Base-by-base conservation (phyloP, 352 stramenopile genomes). In the Phytophthora meadii region DNA sequence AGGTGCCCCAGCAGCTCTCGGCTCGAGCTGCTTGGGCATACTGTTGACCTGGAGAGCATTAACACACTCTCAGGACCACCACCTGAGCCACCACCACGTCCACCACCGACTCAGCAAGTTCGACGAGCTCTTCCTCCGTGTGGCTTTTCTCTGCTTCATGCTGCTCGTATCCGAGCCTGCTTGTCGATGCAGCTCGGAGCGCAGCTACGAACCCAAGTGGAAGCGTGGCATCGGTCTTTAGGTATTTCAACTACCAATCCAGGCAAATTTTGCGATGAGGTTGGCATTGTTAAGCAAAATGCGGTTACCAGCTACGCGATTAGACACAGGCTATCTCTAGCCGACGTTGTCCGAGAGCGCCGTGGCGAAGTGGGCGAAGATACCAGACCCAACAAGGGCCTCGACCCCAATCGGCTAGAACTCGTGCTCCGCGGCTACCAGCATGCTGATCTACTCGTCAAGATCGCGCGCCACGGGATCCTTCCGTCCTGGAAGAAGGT, bases 361-460 rank as follows among this genome's bases (percentile, higher is more conserved):
- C 9, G 36, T 1, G 36, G 36, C 12, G 36, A 17, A 17, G 12
- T 1, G 7, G 5, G 5, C 1, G 36, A 42, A 3, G 60, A 61
- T 32, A 6, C n/a, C 22, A 22, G 44, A 5, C 51, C 51, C 2
- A 61, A 68, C 10, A 56, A 61, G 17, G 42, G 32, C 11, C 44
- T 53, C 11, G 48, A 48, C 12, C 55, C 34, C 12, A 10, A 7
- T 17, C 14, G 34, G 8, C 15, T 52, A 10, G 1, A 3, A 3
- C 12, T 8, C 4, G 6, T 54, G 0, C 24, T 62, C 0, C 44
- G 14, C n/a, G 42, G 44, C 0, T 62, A 54, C 32, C 14, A 15
- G 17, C 19, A n/a, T 15, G 19, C 12, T 61, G 12, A 32, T 28
- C 3, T 2, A 2, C 28, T 34, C 28, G 28, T 34, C 6, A 7